Evolutionary conservation across 139 green algal genomes (phyloP), one percentile per base, ranked within the genome.

Genomic region (Pedinophyceae sp.): DNA sequence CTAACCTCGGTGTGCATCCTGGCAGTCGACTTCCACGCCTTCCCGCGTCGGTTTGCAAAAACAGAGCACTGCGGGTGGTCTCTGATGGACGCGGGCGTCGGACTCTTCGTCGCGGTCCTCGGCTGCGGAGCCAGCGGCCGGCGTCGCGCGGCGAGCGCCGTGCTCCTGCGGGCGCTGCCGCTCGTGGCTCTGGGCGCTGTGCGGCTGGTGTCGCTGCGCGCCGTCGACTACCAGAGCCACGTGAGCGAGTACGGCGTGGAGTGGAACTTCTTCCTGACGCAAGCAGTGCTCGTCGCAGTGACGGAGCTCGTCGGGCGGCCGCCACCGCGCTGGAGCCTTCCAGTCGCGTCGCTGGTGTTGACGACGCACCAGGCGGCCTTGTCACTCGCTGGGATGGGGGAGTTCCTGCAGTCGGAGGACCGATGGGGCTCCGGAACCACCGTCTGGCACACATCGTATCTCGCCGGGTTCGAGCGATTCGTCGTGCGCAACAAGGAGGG

Each of bases 231-330:
- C 58, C 78, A 87, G 64, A 65, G 69, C 22, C 77, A 85, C 27
- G 75, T 80, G 13, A 69, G 75, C 22, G 84, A 96, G 73, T 95
- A 97, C 65, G 87, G 88, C 3, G 61, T 77, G 50, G 77, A 95
- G 59, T 97, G 88, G 89, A 96, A 96, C 69, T 97, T 97, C 60
- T 97, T 97, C 67, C 60, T 78, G 52, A 95, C 86, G 7, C 67
- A 94, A 3, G 86, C 83, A 0, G 67, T 54, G n/a, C 66, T 94
- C 17, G 56, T 50, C 3, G 43, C 74, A 34, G 28, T 74, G 40
- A 53, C 52, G 3, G 47, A n/a, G n/a, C n/a, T n/a, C n/a, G 46
- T 22, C 10, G 15, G 25, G 46, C 20, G 20, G 46, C 10, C 27
- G 13, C 46, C 46, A 24, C 13, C n/a, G n/a, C n/a, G n/a, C n/a